Base-by-base conservation (phyloP, 1,139 yeast genomes). In the Debaryomycetaceae sp. region DNA sequence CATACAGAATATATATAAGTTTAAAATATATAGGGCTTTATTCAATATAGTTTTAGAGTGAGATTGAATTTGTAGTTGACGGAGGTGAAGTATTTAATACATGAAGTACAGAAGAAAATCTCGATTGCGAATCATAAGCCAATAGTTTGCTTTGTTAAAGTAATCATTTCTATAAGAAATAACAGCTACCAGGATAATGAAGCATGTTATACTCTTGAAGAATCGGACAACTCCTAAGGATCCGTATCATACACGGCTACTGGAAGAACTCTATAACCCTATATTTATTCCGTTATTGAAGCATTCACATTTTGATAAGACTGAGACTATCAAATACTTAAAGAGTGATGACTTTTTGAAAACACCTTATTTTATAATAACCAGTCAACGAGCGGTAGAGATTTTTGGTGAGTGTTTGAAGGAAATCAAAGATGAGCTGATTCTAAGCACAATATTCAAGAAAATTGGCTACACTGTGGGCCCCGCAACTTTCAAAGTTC, bases 371-470 rank as follows among this genome's bases (percentile, higher is more conserved):
- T 61, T 87, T 33, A 83, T 92, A 8, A 80, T 92, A n/a, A 89
- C 98, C 0, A 85, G 95, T 3, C 97, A 91, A 57, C 64, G 98
- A 49, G 95, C 97, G 0, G 95, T 91, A 0, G 97, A 91, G 52
- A 84, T 91, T 28, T 62, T 85, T 13, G 70, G 72, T 37, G 71
- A 67, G 36, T 77, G 77, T 34, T 60, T 78, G 31, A 34, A 62
- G 3, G 49, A 45, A n/a, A 39, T 60, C 3, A 32, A 43, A 6
- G 49, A 52, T n/a, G 45, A 41, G 3, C 46, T 30, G 4, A 37
- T 49, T n/a, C 50, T 58, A 15, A 44, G 51, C 0, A 38, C 31
- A 5, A 64, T 79, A 3, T 61, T 75, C 9, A 40, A 50, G 1
- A 80, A 79, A 50, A 75, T 82, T 0, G 83, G 83, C 0, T 92